Base-by-base conservation (phyloP, 192 early-diverging fungal species). In the Paraglomus occultum region DNA sequence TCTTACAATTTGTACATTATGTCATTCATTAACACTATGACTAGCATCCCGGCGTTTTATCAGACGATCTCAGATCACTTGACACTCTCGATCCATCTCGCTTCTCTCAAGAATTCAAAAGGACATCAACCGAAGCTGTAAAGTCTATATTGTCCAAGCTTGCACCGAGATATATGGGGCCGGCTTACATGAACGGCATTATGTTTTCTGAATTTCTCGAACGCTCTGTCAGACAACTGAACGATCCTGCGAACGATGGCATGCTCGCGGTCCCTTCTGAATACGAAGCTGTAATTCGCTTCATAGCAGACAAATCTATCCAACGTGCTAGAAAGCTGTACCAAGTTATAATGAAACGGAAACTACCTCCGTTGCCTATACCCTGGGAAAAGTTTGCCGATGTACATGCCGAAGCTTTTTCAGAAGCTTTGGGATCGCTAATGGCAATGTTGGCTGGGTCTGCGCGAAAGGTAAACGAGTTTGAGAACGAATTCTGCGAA, bases 111-210 rank as follows among this genome's bases (percentile, higher is more conserved):
- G 22, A 43, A 40, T 69, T 69, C n/a, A 43, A 31, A 18, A 12
- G 5, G 3, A 45, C 45, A 5, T 20, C 47, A 1, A 22, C 20
- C 15, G 6, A 4, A 17, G 12, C 67, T 6, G 43, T 69, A n/a
- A 46, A 39, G 5, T 14, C 10, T 4, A 57, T 69, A 46, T 23
- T 57, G 17, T 15, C 18, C 9, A 69, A 17, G 5, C 53, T 55
- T 15, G 0, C 10, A 39, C 67, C 67, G 57, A 69, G 57, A 47
- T 69, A 69, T 57, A 69, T 69, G 8, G 67, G 53, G 1, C n/a
- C 52, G 5, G 53, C 51, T 1, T n/a, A 38, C 8, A 69, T 69
- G 67, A n/a, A 42, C 46, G 67, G 67, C 5, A 2, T 46, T 6
- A 10, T 54, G 20, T 69, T 53, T 22, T 17, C 67, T n/a, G 15